Evolutionary conservation across 2,329 filamentous ascomycete genomes (phyloP).

Genomic region (Xylariaceae sp.): DNA sequence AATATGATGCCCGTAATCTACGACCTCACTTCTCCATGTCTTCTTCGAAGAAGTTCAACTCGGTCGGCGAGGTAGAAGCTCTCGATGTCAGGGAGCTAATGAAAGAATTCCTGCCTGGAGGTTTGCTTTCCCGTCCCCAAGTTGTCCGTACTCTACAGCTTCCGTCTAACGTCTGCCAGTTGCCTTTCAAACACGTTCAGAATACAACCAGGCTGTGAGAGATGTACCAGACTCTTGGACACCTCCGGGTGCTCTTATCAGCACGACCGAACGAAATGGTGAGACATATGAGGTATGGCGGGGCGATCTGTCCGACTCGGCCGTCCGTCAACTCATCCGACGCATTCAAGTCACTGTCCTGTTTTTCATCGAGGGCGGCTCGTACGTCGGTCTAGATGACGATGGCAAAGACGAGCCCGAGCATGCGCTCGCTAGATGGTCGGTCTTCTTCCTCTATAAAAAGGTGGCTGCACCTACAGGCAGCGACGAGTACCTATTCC

Average conservation of each 20-base stretch:
- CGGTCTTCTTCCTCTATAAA: constrained; percentile 79
- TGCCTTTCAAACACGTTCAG: constrained; percentile 57
- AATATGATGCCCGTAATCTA: constrained; percentile 65
- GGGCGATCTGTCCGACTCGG: constrained; percentile 64
- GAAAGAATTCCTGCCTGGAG: constrained; percentile 60
- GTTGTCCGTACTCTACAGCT: background rate
- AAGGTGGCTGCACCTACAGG: constrained; percentile 46
- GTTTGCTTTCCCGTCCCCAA: constrained; percentile 37
- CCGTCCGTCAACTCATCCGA: constrained; percentile 65
- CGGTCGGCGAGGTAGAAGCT: constrained; percentile 62
- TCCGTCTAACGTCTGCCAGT: constrained; percentile 41
- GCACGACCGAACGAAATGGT: constrained; percentile 57
- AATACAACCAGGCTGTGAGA: constrained; percentile 57
- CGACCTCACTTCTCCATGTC: constrained; percentile 68
- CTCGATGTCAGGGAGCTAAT: constrained; percentile 63
- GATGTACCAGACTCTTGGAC: constrained; percentile 45
- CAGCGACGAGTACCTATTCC: constrained; percentile 66
- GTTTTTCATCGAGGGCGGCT: constrained; percentile 91
- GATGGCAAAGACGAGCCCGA: constrained; percentile 59
- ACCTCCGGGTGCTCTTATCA: constrained; percentile 70
- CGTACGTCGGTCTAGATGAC: constrained; percentile 52
- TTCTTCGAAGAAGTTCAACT: constrained; percentile 65
- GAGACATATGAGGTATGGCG: constrained; percentile 77
- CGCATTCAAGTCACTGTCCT: constrained; percentile 80
- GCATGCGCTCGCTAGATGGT: constrained; percentile 76